Evolutionary conservation across 1,284 basidiomycete species (phyloP).

Genomic region (Erythrobasidium hasegawianum): DNA sequence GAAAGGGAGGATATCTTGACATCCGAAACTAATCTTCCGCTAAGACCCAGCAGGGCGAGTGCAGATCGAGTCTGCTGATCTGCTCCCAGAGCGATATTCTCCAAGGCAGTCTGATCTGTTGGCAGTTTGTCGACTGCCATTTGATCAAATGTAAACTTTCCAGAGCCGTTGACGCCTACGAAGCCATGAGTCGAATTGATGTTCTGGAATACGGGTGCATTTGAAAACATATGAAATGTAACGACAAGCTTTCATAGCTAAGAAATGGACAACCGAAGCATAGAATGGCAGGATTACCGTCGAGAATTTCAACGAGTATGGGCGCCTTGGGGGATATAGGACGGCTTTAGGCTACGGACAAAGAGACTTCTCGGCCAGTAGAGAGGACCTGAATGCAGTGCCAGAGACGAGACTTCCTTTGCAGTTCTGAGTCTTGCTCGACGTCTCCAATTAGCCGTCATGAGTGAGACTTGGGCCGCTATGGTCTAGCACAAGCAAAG

Average conservation of each 20-base stretch:
- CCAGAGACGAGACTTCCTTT: too few relatives aligned
- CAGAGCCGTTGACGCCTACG: slow-evolving; percentile 58
- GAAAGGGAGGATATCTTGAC: slow-evolving; percentile 55
- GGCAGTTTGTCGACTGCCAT: slow-evolving; percentile 49
- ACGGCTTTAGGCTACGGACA: too few relatives aligned
- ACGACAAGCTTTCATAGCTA: slow-evolving; percentile 55
- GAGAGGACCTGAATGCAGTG: too few relatives aligned
- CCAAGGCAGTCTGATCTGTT: slow-evolving; percentile 49
- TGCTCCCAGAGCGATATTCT: slow-evolving; percentile 49
- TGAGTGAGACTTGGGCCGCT: too few relatives aligned
- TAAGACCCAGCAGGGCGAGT: slow-evolving; percentile 57
- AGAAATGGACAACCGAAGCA: slow-evolving; percentile 58
- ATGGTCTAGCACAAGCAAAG: too few relatives aligned
- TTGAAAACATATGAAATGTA: slow-evolving; percentile 51
- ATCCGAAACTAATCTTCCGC: slow-evolving; percentile 54
- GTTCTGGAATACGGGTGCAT: slow-evolving; percentile 54
- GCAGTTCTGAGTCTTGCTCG: too few relatives aligned
- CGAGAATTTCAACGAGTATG: too few relatives aligned
- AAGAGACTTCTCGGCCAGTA: too few relatives aligned
- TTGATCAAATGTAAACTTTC: slow-evolving; percentile 62
- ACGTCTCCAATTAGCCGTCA: too few relatives aligned
- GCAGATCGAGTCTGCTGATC: slow-evolving; percentile 54
- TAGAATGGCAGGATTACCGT: slow-evolving; percentile 54
- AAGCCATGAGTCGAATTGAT: slow-evolving; percentile 62
- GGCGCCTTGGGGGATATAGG: too few relatives aligned